Evolutionary conservation across 495 filamentous ascomycete species (phyloP), one percentile per base, ranked within the genome.

Genomic region (Xylaria venustula): DNA sequence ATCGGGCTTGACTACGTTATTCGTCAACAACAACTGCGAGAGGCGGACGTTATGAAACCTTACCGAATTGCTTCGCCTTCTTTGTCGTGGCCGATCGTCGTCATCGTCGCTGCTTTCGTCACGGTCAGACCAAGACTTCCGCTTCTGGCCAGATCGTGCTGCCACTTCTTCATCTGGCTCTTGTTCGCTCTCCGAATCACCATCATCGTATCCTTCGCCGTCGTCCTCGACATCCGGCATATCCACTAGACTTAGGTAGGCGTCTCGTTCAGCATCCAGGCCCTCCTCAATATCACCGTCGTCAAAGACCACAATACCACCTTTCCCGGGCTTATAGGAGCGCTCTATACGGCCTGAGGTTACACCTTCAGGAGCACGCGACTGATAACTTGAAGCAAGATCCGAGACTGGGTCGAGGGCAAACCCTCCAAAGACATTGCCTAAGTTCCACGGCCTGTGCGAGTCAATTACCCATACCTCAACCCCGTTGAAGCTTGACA

Each of bases 381-480:
- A 75, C 44, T 82, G 65, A 60, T 73, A 78, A 8, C 67, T 76
- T 11, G 62, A 76, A 30, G 75, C 72, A 34, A 78, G 79, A 22
- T 77, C 76, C 40, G 81, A 79, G 23, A 74, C 77, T 7, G 77
- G 71, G 60, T 82, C 76, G 6, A 77, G 63, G 23, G 85, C 78
- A 57, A 83, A 82, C 8, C 89, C 90, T 7, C 88, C 90, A 76
- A 97, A 98, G 7, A 98, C 86, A 76, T 98, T 98, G 53, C 83
- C 85, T 70, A 98, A 69, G 74, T 98, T 97, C 93, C 93, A 98
- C 48, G 93, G 93, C 67, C 94, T 79, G 71, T 92, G 81, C 42
- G 93, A 86, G 77, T 98, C 94, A 61, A 97, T 82, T 17, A 97
- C 81, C 94, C 94, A 98, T 20, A 96, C 90, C 73, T 98, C 92